Conservation (phyloP, 306 rosid species). For the Cicer pinnatifidum region DNA sequence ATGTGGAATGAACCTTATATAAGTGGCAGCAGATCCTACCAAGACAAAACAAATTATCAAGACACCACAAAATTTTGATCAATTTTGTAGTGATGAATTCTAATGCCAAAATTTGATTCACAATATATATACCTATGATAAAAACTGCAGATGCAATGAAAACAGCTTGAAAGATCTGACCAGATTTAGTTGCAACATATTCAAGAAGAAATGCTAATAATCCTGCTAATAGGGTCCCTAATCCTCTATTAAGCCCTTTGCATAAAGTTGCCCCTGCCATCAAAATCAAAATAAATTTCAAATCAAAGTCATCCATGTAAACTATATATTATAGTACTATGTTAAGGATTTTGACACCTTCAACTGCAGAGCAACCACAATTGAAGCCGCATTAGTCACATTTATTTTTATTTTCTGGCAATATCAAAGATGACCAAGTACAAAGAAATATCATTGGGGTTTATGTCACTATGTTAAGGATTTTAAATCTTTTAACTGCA, state of each 20-base stretch:
- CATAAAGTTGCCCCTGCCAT: slow-evolving; percentile 82
- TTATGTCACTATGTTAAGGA: not conserved
- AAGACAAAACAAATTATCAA: slow-evolving; percentile 19
- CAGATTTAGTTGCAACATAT: slow-evolving; percentile 55
- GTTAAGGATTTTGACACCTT: not conserved
- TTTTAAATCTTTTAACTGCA: not conserved
- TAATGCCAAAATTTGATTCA: too few relatives aligned
- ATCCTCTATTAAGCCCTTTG: slow-evolving; percentile 91
- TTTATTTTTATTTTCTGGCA: not conserved
- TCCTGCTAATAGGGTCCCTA: slow-evolving; percentile 84
- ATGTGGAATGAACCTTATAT: slow-evolving; percentile 76
- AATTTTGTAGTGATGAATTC: too few relatives aligned
- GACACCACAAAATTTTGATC: not conserved
- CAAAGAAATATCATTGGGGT: not conserved
- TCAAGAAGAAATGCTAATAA: slow-evolving; percentile 66
- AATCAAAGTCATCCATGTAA: not conserved
- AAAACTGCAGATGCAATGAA: slow-evolving; percentile 74
- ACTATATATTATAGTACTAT: too few relatives aligned
- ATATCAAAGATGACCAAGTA: not conserved
- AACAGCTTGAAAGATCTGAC: slow-evolving; percentile 55
- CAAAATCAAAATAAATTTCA: slow-evolving; percentile 10
- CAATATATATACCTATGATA: slow-evolving; percentile 50
- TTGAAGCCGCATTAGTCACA: not conserved
- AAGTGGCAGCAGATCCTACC: slow-evolving; percentile 80
- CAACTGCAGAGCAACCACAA: not conserved